Evolutionary conservation across 2,329 filamentous ascomycete genomes (phyloP).

Genomic region (Alternaria consortialis): DNA sequence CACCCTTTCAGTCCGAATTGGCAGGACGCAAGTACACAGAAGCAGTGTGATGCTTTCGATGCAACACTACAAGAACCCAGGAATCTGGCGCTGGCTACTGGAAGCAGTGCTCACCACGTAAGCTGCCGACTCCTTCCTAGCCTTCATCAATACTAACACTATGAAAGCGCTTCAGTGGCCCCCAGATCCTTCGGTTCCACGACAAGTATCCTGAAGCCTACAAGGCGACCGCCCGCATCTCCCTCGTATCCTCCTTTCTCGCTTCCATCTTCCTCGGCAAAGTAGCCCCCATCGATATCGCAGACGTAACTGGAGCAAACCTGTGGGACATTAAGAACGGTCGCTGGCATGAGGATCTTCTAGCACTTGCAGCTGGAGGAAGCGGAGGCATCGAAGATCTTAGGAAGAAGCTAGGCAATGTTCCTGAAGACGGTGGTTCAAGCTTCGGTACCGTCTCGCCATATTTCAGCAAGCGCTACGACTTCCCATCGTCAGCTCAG

Average conservation of each 20-base stretch:
- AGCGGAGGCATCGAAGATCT: constrained; percentile 69
- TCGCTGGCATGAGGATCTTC: constrained; percentile 76
- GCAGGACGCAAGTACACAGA: constrained; percentile 96
- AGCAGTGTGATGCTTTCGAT: constrained; percentile 90
- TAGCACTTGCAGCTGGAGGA: constrained; percentile 75
- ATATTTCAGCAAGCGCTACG: constrained; percentile 83
- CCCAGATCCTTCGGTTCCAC: constrained; percentile 90
- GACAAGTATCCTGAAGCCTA: constrained; percentile 84
- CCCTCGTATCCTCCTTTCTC: constrained; percentile 93
- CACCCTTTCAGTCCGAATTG: constrained; percentile 93
- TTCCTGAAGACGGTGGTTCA: constrained; percentile 80
- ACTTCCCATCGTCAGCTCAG: constrained; percentile 77
- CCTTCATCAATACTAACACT: constrained; percentile 16
- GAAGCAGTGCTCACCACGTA: constrained; percentile 94
- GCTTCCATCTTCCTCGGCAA: constrained; percentile 87
- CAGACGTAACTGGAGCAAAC: constrained; percentile 96
- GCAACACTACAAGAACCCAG: constrained; percentile 70
- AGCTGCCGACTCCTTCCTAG: constrained; percentile 38
- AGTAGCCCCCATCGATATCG: constrained; percentile 89
- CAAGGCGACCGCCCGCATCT: constrained; percentile 81
- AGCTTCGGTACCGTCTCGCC: constrained; percentile 76
- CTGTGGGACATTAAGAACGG: constrained; percentile 86
- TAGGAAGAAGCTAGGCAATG: constrained; percentile 79
- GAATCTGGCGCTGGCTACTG: constrained; percentile 79
- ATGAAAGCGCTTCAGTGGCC: constrained; percentile 90